These are phyloP conservation scores for Alternaria panax DNA, from an alignment of 2,329 filamentous ascomycete species.

Conservation along the genomic window DNA sequence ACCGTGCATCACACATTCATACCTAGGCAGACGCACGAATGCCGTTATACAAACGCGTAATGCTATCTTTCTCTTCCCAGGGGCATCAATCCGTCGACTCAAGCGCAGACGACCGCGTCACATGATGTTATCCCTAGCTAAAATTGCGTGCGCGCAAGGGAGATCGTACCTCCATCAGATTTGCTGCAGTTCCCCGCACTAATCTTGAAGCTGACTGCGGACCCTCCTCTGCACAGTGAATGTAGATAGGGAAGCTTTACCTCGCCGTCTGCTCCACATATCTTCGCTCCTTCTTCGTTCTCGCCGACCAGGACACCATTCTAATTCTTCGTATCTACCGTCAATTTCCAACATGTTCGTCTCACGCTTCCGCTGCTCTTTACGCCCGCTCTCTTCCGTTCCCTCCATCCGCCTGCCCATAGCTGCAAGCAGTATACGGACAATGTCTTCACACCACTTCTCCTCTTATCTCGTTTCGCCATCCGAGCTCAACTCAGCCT, in stretches of 20 bases:
- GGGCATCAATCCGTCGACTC: neutral
- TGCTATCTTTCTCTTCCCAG: neutral
- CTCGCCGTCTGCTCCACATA: slow-evolving; percentile 24
- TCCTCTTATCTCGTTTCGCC: slow-evolving; percentile 88
- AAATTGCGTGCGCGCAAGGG: neutral
- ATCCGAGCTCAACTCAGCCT: slow-evolving; percentile 78
- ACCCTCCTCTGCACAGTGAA: slow-evolving; percentile 13
- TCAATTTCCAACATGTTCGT: slow-evolving; percentile 41
- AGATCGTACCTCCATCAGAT: slow-evolving; percentile 13
- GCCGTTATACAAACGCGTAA: neutral
- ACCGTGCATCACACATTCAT: neutral
- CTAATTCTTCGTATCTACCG: slow-evolving; percentile 8
- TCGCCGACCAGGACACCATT: slow-evolving; percentile 8
- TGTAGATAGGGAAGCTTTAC: slow-evolving; percentile 30
- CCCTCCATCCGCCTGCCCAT: slow-evolving; percentile 20
- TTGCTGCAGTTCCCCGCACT: slow-evolving; percentile 16
- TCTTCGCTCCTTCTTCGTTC: slow-evolving; percentile 7
- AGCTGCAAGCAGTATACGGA: slow-evolving; percentile 21
- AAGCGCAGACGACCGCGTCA: neutral
- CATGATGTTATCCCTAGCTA: neutral
- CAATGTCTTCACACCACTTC: slow-evolving; percentile 57
- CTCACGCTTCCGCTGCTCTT: slow-evolving; percentile 34
- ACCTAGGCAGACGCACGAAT: neutral
- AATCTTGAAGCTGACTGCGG: slow-evolving; percentile 8
- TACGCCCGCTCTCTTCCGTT: slow-evolving; percentile 30